phyloP scores from a whole-genome alignment of 1,284 basidiomycete genomes.

The Phenoliferia sp. region DNA sequence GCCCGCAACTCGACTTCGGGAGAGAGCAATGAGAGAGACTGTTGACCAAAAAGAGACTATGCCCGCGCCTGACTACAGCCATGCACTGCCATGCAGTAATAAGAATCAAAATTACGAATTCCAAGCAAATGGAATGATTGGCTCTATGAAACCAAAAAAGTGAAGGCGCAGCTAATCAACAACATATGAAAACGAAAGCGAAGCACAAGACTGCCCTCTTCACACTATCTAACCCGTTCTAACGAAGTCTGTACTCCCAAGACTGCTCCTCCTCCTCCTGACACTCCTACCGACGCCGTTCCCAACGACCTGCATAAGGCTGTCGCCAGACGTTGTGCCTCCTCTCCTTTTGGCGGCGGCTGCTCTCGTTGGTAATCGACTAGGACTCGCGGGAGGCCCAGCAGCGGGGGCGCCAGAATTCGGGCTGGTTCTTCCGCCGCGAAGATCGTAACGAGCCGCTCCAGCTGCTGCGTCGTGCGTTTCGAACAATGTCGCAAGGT shows the following conservation, averaged over 20 bases:
- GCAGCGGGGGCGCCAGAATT: not conserved
- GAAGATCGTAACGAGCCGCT: not conserved
- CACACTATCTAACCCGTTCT: not conserved
- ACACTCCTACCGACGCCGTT: conserved; percentile 6
- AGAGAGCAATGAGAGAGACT: no score
- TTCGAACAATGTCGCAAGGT: conserved; percentile 27
- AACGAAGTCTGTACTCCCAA: conserved; percentile 16
- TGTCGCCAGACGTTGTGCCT: not conserved
- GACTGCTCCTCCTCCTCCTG: conserved; percentile 16
- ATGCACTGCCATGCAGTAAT: no score
- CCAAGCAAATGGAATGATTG: no score
- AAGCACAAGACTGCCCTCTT: no score
- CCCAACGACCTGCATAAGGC: not conserved
- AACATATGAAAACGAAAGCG: no score
- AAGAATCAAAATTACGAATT: no score
- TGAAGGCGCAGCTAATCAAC: no score
- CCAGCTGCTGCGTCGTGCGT: not conserved
- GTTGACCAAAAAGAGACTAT: no score
- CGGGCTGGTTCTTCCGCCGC: not conserved
- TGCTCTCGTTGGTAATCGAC: not conserved
- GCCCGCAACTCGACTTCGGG: no score
- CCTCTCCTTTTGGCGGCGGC: not conserved
- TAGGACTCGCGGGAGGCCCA: not conserved
- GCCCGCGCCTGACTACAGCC: no score
- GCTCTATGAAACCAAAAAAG: no score